A percentile compares a stretch with the other conserved stretches of the same genome.
Conservation (phyloP, 352 stramenopile genomes). For the Blastocystis sp. region DNA sequence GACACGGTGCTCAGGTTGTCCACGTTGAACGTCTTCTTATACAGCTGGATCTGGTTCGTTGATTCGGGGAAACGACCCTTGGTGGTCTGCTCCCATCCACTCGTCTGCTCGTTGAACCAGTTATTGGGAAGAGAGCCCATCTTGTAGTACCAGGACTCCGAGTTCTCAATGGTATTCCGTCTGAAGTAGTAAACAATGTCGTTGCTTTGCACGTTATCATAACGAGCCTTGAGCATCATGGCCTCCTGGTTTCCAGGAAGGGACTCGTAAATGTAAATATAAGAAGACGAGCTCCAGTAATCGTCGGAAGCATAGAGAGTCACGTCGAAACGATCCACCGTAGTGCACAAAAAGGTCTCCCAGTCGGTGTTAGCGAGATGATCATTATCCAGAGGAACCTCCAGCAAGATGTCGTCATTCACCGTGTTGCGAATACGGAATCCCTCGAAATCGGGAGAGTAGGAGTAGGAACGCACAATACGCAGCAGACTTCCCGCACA, state of each 20-base stretch:
- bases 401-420: background rate
- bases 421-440: background rate
- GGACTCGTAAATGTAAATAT: background rate
- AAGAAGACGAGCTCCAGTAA: background rate
- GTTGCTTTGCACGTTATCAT: background rate
- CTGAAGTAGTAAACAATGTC: background rate
- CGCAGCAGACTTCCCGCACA: background rate
- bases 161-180: background rate
- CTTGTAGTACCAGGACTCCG: constrained; percentile 15
- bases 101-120: background rate
- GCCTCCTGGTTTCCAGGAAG: background rate
- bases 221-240: background rate
- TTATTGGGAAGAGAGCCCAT: background rate
- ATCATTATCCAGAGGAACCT: background rate
- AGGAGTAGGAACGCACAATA: background rate
- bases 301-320: background rate
- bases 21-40: background rate
- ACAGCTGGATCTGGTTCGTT: background rate
- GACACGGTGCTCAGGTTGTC: background rate
- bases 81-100: background rate
- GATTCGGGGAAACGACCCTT: background rate
- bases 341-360: background rate
- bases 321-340: background rate
- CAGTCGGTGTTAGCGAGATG: background rate
- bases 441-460: background rate